Evolutionary conservation across 2,329 filamentous ascomycete genomes (phyloP).

Genomic region (Blumeria hordei): DNA sequence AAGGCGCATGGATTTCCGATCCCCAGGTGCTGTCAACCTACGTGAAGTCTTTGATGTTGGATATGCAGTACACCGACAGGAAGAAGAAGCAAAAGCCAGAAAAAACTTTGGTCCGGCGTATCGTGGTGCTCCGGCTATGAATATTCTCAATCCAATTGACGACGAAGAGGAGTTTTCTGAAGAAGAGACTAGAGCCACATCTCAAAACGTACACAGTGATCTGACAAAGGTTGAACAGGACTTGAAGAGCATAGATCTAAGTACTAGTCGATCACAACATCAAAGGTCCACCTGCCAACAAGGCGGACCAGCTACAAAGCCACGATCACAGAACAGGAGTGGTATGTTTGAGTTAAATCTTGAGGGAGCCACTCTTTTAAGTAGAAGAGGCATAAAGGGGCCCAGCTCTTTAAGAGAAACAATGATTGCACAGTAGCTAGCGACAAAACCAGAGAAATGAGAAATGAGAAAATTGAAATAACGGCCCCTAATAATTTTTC

Average conservation of each 20-base stretch:
- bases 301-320: constrained; percentile 56
- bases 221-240: constrained; percentile 59
- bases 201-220: constrained; percentile 29
- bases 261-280: constrained; percentile 23
- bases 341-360: constrained; percentile 81
- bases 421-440: neutral
- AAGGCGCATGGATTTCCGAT: constrained; percentile 74
- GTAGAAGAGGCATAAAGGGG: constrained; percentile 34
- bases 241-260: constrained; percentile 61
- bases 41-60: constrained; percentile 94
- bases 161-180: constrained; percentile 42
- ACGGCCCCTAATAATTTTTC: too few species aligned
- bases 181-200: constrained; percentile 18
- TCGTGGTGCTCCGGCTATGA: constrained; percentile 37
- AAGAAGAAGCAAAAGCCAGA: constrained; percentile 80
- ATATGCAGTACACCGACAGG: constrained; percentile 92
- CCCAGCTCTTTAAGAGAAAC: constrained; percentile 12
- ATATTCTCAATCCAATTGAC: constrained; percentile 37
- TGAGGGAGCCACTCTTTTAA: constrained; percentile 72
- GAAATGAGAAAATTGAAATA: too few species aligned
- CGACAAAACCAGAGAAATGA: too few species aligned
- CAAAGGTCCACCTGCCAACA: constrained; percentile 67
- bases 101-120: constrained; percentile 59
- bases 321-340: constrained; percentile 48
- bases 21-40: constrained; percentile 79